A percentile compares a stretch with the other conserved stretches of the same genome.
Evolutionary conservation across 345 rosid genomes (phyloP).

Genomic region (Melaleuca alternifolia): DNA sequence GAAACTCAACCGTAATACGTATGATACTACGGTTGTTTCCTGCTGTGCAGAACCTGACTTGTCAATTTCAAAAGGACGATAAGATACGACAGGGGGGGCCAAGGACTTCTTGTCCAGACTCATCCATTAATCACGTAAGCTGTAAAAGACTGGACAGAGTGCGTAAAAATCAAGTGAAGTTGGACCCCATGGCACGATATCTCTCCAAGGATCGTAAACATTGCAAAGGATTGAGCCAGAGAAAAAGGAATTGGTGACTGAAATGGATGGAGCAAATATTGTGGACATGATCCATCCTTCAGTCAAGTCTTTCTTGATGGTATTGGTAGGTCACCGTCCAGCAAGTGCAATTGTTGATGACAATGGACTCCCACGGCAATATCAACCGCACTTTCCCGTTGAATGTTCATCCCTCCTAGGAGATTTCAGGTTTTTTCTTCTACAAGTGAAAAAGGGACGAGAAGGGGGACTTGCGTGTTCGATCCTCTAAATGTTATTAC

Average conservation of each 20-base stretch:
- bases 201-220: neutral
- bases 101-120: neutral
- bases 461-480: neutral
- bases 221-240: neutral
- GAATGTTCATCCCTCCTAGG: neutral
- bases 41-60: neutral
- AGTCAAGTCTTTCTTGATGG: neutral
- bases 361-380: neutral
- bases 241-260: neutral
- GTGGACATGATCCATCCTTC: neutral
- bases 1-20: neutral
- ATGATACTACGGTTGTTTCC: neutral
- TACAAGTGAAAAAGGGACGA: neutral
- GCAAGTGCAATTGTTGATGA: neutral
- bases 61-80: neutral
- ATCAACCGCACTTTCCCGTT: neutral
- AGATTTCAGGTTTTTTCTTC: neutral
- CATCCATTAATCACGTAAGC: neutral
- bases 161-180: neutral
- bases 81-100: neutral
- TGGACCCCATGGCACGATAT: neutral
- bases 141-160: neutral
- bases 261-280: neutral
- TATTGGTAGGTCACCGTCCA: neutral
- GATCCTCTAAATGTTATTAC: too few relatives aligned